These are phyloP conservation scores for Leccinum variicolor DNA, from an alignment of 768 basidiomycete species.

Conservation along the genomic window DNA sequence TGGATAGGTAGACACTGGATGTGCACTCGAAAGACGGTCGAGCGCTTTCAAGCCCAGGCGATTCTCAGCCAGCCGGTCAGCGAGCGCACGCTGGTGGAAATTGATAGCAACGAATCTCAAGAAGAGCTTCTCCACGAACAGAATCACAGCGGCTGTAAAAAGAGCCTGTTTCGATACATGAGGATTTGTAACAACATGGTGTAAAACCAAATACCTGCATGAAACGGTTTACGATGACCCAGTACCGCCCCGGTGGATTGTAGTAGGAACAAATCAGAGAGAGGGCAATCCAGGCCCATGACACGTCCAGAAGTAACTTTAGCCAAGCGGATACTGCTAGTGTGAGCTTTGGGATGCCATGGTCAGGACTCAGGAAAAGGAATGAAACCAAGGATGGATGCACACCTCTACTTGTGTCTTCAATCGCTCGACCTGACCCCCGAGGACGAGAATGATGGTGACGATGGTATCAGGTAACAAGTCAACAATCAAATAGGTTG, in stretches of 20 bases:
- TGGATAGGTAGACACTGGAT: slow-evolving; percentile 37
- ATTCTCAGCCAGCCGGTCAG: slow-evolving; percentile 71
- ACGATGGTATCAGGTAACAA: slow-evolving; percentile 56
- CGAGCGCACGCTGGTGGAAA: slow-evolving; percentile 73
- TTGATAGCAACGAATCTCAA: slow-evolving; percentile 76
- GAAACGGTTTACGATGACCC: slow-evolving; percentile 64
- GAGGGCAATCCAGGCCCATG: slow-evolving; percentile 74
- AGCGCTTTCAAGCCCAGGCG: slow-evolving; percentile 65
- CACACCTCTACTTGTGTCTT: slow-evolving; percentile 67
- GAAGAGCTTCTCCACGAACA: slow-evolving; percentile 57
- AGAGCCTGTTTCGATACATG: slow-evolving; percentile 34
- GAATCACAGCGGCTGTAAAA: slow-evolving; percentile 41
- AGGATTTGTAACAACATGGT: slow-evolving; percentile 1
- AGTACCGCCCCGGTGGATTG: slow-evolving; percentile 61
- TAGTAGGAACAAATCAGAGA: slow-evolving; percentile 58
- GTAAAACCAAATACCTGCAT: slow-evolving; percentile 50
- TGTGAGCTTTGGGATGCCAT: slow-evolving; percentile 42
- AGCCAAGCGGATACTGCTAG: slow-evolving; percentile 70
- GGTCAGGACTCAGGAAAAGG: slow-evolving; percentile 1
- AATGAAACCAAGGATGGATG: background rate
- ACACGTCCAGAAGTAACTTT: slow-evolving; percentile 61
- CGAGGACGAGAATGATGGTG: slow-evolving; percentile 49
- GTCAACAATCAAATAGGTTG: slow-evolving; percentile 64
- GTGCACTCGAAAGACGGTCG: slow-evolving; percentile 68
- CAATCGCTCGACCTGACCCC: slow-evolving; percentile 61